phyloP scores from a whole-genome alignment of 768 basidiomycete species.

The Leucosporidium creatinivorum region DNA sequence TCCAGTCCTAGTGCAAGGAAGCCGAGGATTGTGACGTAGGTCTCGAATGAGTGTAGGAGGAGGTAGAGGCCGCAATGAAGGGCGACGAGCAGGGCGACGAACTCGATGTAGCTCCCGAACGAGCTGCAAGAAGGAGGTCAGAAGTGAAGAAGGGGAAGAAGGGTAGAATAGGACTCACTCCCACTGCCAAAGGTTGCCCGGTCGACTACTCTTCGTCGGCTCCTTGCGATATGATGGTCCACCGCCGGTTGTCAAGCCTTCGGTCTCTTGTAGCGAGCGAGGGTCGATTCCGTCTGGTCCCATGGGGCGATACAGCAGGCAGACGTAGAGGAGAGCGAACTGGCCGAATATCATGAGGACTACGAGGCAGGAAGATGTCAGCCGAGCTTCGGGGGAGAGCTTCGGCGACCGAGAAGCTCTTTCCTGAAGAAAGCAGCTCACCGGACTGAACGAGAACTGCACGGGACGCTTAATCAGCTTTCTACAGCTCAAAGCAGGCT shows the following conservation, averaged over 20 bases:
- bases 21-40: slow-evolving; percentile 29
- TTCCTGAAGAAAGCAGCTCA: background rate
- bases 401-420: background rate
- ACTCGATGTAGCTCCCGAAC: slow-evolving; percentile 29
- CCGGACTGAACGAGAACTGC: no score
- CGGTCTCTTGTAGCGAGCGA: background rate
- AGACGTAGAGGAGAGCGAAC: slow-evolving; percentile 32
- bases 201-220: slow-evolving; percentile 6
- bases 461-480: no score
- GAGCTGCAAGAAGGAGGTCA: background rate
- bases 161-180: no score
- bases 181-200: slow-evolving; percentile 31
- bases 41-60: slow-evolving; percentile 16
- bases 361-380: slow-evolving; percentile 6
- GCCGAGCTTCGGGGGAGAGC: background rate
- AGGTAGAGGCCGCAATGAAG: slow-evolving; percentile 24
- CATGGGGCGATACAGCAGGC: slow-evolving; percentile 20
- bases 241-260: background rate
- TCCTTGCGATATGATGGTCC: background rate
- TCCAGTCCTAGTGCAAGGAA: slow-evolving; percentile 33
- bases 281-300: background rate
- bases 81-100: slow-evolving; percentile 24
- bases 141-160: background rate
- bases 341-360: slow-evolving; percentile 28
- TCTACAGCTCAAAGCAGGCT: no score